phyloP scores from a whole-genome alignment of 352 stramenopile species.

The Phytophthora fragariae region DNA sequence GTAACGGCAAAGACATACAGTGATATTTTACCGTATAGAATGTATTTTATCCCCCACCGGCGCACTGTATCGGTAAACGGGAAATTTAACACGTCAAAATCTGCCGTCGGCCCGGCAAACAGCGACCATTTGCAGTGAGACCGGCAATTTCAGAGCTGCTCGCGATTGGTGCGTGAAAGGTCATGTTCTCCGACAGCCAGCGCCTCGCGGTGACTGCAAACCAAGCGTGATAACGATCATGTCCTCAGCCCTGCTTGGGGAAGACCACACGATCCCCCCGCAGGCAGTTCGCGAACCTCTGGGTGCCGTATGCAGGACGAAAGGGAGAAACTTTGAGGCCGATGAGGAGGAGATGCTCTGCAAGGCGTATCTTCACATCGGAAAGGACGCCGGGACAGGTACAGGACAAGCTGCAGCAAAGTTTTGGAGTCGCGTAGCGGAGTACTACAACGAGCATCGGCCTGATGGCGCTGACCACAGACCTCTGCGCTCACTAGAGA shows the following conservation, averaged over 20 bases:
- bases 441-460: too few relatives aligned
- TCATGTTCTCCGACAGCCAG: not conserved
- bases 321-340: not conserved
- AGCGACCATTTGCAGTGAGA: not conserved
- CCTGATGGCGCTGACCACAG: too few relatives aligned
- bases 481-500: too few relatives aligned
- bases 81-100: conserved; percentile 3
- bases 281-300: not conserved
- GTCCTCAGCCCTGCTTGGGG: not conserved
- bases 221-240: not conserved
- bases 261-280: not conserved
- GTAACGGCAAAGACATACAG: not conserved
- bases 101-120: not conserved
- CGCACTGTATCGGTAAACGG: conserved; percentile 4
- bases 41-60: not conserved
- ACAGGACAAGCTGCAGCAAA: too few relatives aligned
- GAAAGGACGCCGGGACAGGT: not conserved
- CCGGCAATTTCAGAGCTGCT: not conserved
- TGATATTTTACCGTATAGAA: too few relatives aligned
- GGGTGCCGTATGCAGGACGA: not conserved
- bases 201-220: not conserved
- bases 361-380: not conserved
- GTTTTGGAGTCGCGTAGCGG: too few relatives aligned
- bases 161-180: not conserved
- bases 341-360: not conserved